Conservation (phyloP, 139 green algal species). For the Haematococcus sp. region DNA sequence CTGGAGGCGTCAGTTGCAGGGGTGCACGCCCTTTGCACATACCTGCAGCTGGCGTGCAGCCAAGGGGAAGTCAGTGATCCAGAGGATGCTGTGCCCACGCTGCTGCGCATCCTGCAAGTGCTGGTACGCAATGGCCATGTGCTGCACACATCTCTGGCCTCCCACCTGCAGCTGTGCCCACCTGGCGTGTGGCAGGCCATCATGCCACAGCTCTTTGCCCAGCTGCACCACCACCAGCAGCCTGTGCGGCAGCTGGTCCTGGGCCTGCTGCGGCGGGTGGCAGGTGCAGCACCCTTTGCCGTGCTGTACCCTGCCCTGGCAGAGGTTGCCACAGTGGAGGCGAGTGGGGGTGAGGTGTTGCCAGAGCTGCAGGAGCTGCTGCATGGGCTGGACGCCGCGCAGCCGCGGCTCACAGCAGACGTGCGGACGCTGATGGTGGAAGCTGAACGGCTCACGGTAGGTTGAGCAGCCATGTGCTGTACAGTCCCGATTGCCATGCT, state of each 20-base stretch:
- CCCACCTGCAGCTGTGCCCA: slow-evolving; percentile 30
- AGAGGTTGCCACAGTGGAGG: slow-evolving; percentile 9
- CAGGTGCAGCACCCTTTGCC: slow-evolving; percentile 35
- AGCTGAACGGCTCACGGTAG: slow-evolving; percentile 41
- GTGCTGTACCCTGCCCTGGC: slow-evolving; percentile 64
- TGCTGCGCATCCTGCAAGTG: slow-evolving; percentile 49
- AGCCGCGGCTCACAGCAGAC: slow-evolving; percentile 33
- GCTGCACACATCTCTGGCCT: slow-evolving; percentile 23
- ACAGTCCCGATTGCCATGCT: too few relatives aligned
- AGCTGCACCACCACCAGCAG: slow-evolving; percentile 34
- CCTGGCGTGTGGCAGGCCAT: slow-evolving; percentile 45
- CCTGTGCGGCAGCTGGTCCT: slow-evolving; percentile 25
- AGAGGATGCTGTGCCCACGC: slow-evolving; percentile 33
- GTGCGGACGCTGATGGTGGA: slow-evolving; percentile 32
- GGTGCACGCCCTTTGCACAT: slow-evolving; percentile 33
- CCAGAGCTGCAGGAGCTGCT: slow-evolving; percentile 33
- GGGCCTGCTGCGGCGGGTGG: slow-evolving; percentile 33
- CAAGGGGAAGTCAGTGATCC: not conserved
- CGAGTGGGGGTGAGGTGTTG: not conserved
- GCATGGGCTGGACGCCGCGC: slow-evolving; percentile 17
- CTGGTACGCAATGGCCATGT: slow-evolving; percentile 20
- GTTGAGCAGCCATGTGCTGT: not conserved
- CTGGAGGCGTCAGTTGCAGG: slow-evolving; percentile 22
- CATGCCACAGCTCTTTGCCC: slow-evolving; percentile 58
- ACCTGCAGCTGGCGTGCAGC: slow-evolving; percentile 26